Conservation (phyloP, 495 filamentous ascomycete species). For the Penicillium daleae region DNA sequence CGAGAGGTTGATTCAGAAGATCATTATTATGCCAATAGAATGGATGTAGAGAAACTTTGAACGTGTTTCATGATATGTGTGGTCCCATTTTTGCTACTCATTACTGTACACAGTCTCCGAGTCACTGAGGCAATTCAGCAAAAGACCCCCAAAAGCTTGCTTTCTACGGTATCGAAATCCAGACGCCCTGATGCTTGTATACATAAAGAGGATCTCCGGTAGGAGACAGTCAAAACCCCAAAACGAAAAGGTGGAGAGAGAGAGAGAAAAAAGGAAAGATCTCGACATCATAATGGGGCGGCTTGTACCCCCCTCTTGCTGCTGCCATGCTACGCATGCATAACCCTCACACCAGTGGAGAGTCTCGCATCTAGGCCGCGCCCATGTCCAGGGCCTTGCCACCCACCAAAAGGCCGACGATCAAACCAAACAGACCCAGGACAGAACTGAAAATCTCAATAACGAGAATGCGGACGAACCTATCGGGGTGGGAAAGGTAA, state of each 20-base stretch:
- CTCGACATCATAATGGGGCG: conserved; percentile 19
- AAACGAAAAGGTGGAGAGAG: conserved; percentile 22
- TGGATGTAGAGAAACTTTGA: background rate
- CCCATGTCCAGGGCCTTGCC: conserved; percentile 80
- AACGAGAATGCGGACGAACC: conserved; percentile 98
- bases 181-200: conserved; percentile 52
- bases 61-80: background rate
- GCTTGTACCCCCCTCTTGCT: conserved; percentile 8
- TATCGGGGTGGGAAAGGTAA: conserved; percentile 39
- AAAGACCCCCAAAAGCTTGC: conserved; percentile 26
- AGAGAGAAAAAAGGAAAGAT: conserved; percentile 15
- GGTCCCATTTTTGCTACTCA: conserved; percentile 22
- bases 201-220: conserved; percentile 22
- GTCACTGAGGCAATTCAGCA: conserved; percentile 35
- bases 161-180: conserved; percentile 42
- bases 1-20: background rate
- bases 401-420: conserved; percentile 86
- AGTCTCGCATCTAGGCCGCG: conserved; percentile 32
- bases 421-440: conserved; percentile 95
- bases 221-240: conserved; percentile 16
- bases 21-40: too few relatives aligned
- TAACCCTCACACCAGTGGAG: conserved; percentile 18
- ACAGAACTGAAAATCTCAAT: conserved; percentile 99
- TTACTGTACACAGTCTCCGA: conserved; percentile 45
- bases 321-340: conserved; percentile 10